phyloP scores from a whole-genome alignment of 2,329 filamentous ascomycete genomes.

The Tolypocladium amazonense region DNA sequence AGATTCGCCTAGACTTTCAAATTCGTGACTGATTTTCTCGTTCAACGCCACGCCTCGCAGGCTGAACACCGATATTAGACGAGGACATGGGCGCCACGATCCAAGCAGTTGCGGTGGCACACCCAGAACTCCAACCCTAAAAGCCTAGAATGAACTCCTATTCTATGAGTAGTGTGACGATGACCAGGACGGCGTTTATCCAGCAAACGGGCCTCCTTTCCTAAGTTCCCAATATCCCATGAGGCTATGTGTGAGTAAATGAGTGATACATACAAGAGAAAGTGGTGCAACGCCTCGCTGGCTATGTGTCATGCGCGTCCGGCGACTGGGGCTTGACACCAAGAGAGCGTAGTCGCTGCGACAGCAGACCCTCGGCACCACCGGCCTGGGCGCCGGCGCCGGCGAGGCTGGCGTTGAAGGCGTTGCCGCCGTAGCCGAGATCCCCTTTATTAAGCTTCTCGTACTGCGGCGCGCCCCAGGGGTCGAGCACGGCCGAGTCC shows the following conservation, averaged over 20 bases:
- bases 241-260: neutral
- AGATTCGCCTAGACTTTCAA: neutral
- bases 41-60: neutral
- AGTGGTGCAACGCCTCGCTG: neutral
- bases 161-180: neutral
- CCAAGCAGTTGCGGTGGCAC: neutral
- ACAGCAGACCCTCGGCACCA: constrained; percentile 51
- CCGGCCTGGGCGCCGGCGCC: constrained; percentile 24
- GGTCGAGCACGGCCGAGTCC: constrained; percentile 18
- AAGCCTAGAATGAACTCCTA: neutral
- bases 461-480: constrained; percentile 33
- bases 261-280: neutral
- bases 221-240: neutral
- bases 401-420: constrained; percentile 23
- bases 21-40: neutral
- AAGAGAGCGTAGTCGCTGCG: constrained; percentile 54
- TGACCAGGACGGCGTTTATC: neutral
- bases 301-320: constrained; percentile 2
- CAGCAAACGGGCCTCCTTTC: constrained; percentile 1
- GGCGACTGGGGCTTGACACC: constrained; percentile 30
- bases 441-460: constrained; percentile 61
- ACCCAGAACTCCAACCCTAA: neutral
- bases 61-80: neutral
- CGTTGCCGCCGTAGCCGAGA: constrained; percentile 48
- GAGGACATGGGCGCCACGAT: neutral